These are phyloP conservation scores for Rhizoctonia solani DNA, from an alignment of 1,284 basidiomycete species.

Conservation along the genomic window DNA sequence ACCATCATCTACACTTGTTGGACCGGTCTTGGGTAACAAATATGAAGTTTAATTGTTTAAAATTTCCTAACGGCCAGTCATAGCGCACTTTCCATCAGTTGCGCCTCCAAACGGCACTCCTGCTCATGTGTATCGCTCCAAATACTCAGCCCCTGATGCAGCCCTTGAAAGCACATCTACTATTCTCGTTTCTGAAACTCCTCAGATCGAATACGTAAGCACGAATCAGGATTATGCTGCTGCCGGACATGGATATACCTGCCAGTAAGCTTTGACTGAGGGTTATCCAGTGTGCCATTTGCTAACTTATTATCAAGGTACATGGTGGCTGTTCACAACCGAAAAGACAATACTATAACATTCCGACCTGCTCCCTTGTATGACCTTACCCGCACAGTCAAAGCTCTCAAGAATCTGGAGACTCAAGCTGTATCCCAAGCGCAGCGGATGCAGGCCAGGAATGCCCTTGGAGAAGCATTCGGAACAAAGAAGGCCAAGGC, in stretches of 20 bases:
- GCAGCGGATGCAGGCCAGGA: conserved; percentile 65
- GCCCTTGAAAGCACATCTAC: conserved; percentile 51
- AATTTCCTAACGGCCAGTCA: background rate
- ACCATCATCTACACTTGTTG: conserved; percentile 55
- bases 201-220: conserved; percentile 64
- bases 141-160: conserved; percentile 47
- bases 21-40: conserved; percentile 70
- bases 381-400: conserved; percentile 76
- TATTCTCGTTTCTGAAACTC: conserved; percentile 71
- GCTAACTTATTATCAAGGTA: conserved; percentile 52
- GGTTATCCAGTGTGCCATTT: conserved; percentile 11
- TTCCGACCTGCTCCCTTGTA: conserved; percentile 74
- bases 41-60: background rate
- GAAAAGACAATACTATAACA: conserved; percentile 66
- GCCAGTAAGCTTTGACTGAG: conserved; percentile 40
- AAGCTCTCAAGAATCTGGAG: conserved; percentile 65
- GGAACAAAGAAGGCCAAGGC: conserved; percentile 92
- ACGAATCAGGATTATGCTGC: conserved; percentile 52
- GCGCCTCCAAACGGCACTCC: conserved; percentile 62
- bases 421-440: conserved; percentile 53
- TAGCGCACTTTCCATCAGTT: conserved; percentile 78
- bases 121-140: conserved; percentile 66
- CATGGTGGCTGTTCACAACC: conserved; percentile 70
- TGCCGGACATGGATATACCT: conserved; percentile 60
- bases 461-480: conserved; percentile 85